Base-by-base conservation (phyloP, 148 eudicot genomes). In the Cornus suecica region DNA sequence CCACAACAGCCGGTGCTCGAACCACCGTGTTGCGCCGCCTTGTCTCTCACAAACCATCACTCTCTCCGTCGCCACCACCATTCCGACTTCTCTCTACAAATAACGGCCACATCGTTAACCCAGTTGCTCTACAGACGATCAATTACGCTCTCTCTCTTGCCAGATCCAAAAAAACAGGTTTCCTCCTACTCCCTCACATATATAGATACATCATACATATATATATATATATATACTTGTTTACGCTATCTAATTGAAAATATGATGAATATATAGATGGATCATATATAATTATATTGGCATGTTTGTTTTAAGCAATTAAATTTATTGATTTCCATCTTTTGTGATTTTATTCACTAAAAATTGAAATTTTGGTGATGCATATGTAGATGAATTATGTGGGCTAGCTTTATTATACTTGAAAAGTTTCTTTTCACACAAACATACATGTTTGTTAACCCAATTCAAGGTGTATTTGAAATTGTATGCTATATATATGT, bases 61-160 rank as follows among this genome's bases (percentile, higher is more conserved):
- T 45, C 15, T 31, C 41, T 10, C 30, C 9, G 26, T 5, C 22
- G 1, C 23, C 71, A 31, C 41, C 77, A 31, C 41, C 69, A 16
- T 37, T 69, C 23, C 81, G 92, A 52, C 77, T 68, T 2, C 85
- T 74, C 34, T 83, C 83, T n/a, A 56, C 85, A 8, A 78, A 66
- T 54, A 80, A 69, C 41, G 67, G 70, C 61, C 69, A 80, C 32
- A 71, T 78, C 64, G 81, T 78, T 31, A 90, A 85, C 78, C 88
- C 97, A 54, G 93, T 92, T 56, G 78, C 98, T 28, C 70, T 84
- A 41, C 90, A 94, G 75, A 94, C 89, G 98, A 88, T 92, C 56
- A 79, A 92, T 76, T 94, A 92, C 32, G 97, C 97, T 54, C 71
- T 92, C 23, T 85, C 84, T 71, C 88, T 81, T 74, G 90, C 95